Conservation (phyloP, 108 stramenopile genomes). For the Nitzschia sp. region DNA sequence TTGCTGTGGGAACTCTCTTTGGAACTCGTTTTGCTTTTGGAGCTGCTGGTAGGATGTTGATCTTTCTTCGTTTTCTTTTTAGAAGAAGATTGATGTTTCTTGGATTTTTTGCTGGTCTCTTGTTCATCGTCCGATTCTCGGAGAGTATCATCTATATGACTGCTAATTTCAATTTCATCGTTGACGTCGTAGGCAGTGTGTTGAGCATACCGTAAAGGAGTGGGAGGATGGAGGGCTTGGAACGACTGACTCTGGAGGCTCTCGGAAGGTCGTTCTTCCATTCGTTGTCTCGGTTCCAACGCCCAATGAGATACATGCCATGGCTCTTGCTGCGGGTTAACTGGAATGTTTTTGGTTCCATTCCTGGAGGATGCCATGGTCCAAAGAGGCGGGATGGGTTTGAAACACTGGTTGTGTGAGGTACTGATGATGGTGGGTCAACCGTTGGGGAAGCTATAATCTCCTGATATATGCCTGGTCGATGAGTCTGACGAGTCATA, state of each 20-base stretch:
- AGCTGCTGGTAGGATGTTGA: neutral
- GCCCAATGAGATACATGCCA: neutral
- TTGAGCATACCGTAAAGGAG: too few species aligned
- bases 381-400: too few species aligned
- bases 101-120: neutral
- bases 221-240: neutral
- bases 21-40: neutral
- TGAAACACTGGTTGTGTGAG: too few species aligned
- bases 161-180: neutral
- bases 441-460: too few species aligned
- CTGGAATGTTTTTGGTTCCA: too few species aligned
- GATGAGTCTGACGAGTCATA: too few species aligned
- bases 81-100: neutral
- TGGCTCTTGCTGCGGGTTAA: neutral
- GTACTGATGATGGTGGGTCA: too few species aligned
- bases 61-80: neutral
- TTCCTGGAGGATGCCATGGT: too few species aligned
- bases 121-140: neutral
- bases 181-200: neutral
- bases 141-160: neutral
- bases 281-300: neutral
- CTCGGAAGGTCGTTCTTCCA: neutral
- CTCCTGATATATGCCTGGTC: too few species aligned
- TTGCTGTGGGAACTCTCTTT: neutral
- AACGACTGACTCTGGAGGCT: neutral